Conservation (phyloP, 345 rosid species). For the Hypericum perforatum region DNA sequence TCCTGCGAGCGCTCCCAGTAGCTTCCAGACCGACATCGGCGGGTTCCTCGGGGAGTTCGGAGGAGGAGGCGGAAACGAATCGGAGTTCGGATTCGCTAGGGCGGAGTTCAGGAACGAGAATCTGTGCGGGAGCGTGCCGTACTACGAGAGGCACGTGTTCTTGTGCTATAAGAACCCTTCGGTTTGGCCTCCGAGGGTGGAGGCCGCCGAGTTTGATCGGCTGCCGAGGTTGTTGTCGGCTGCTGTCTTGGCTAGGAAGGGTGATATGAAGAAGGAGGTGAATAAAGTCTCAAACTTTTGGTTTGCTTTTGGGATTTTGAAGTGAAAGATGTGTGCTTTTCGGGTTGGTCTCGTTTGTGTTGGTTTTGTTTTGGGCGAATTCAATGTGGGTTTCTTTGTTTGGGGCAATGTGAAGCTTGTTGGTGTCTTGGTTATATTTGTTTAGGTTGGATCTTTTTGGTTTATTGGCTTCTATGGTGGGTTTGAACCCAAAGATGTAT, state of each 20-base stretch:
- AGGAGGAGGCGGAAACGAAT: constrained; percentile 26
- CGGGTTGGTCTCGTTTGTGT: neutral
- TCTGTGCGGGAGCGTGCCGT: constrained; percentile 73
- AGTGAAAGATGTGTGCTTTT: neutral
- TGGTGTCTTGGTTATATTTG: too few species aligned
- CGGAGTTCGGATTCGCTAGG: constrained; percentile 72
- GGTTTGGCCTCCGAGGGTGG: constrained; percentile 92
- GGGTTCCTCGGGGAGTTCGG: neutral
- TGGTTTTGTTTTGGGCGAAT: neutral
- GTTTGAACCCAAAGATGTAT: too few species aligned
- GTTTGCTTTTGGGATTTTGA: too few species aligned
- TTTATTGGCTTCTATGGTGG: too few species aligned
- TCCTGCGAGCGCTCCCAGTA: neutral
- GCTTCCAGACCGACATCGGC: constrained; percentile 1
- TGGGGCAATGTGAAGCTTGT: neutral
- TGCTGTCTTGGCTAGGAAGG: constrained; percentile 5
- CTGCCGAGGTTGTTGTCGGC: constrained; percentile 1
- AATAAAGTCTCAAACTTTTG: too few species aligned
- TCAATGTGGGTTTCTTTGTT: neutral
- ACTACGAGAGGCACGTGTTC: constrained; percentile 79
- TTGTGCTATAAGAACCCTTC: constrained; percentile 89
- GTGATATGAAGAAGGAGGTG: neutral
- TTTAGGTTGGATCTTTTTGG: too few species aligned
- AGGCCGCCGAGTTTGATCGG: constrained; percentile 99
- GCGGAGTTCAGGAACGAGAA: constrained; percentile 58